Evolutionary conservation across 768 basidiomycete genomes (phyloP).

Genomic region (Panaeolus cyanescens): DNA sequence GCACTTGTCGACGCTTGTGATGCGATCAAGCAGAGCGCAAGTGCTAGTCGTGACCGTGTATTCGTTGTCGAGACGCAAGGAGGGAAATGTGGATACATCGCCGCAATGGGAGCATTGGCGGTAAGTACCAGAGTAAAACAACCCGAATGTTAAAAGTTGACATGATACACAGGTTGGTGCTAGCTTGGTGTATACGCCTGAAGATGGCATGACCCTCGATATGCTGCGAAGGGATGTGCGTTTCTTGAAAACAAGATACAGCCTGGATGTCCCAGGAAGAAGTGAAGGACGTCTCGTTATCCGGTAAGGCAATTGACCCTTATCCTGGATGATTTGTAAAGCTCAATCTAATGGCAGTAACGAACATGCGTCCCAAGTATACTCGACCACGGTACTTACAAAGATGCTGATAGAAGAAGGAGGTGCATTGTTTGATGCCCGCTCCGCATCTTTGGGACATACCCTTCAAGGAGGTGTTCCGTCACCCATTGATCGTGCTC

Average conservation of each 20-base stretch:
- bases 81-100: constrained; percentile 94
- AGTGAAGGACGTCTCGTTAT: constrained; percentile 94
- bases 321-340: neutral
- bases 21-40: constrained; percentile 97
- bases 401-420: constrained; percentile 97
- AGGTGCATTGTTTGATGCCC: constrained; percentile 87
- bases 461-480: constrained; percentile 96
- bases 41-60: constrained; percentile 92
- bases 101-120: constrained; percentile 93
- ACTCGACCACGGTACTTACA: constrained; percentile 89
- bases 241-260: constrained; percentile 85
- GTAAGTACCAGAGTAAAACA: constrained; percentile 68
- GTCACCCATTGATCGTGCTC: constrained; percentile 91
- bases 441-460: constrained; percentile 95
- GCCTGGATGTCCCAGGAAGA: constrained; percentile 84
- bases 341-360: constrained; percentile 49
- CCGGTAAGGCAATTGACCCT: constrained; percentile 51
- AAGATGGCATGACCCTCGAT: constrained; percentile 84
- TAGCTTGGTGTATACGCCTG: constrained; percentile 91
- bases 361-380: constrained; percentile 85
- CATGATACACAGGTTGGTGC: constrained; percentile 96
- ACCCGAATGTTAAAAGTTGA: no score
- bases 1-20: constrained; percentile 97
- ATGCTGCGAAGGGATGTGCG: constrained; percentile 81
- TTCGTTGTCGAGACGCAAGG: constrained; percentile 99